Base-by-base conservation (phyloP, 148 eudicot genomes). In the Nepenthes mirabilis region DNA sequence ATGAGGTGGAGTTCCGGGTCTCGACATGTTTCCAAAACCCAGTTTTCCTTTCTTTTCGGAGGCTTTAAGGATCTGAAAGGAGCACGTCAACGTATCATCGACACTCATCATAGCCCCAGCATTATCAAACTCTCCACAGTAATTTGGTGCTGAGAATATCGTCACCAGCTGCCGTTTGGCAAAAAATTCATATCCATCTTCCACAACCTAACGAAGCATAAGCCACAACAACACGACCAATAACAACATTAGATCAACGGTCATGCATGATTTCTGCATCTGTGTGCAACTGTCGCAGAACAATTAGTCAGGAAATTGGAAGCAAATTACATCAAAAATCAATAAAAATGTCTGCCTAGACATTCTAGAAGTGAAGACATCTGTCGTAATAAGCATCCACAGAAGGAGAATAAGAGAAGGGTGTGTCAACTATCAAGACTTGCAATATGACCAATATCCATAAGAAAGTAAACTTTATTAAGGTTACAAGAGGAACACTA, bases 101-200 rank as follows among this genome's bases (percentile, higher is more conserved):
- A 85, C 91, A 55, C 91, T 85, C 91, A 85, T 79, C 91, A 85
- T 82, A 61, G 91, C 91, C 60, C 87, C 91, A 35, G 86, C 86
- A 62, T 84, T 84, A 68, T 84, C 90, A 73, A 84, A 84, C 76
- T 84, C 90, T 6, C 86, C 90, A 36, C 90, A 84, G 80, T 84
- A 84, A 73, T 84, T 84, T 59, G 90, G 90, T 49, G 90, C 90
- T 12, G 90, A 84, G 61, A 84, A 84, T 68, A 84, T 65, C 53
- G 90, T 84, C 66, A 84, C 86, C 55, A 82, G 81, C 68, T 85
- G 91, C 56, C 91, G 81, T 55, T 85, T 57, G 34, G 91, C 87
- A 40, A 85, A 85, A 66, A 85, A 85, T 60, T 85, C 91, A 50
- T 85, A 85, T 23, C 91, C 87, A 77, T 85, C 91, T 75, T 85